Evolutionary conservation across 352 stramenopile genomes (phyloP), one percentile per base, ranked within the genome.

Genomic region (Globisporangium nunn): DNA sequence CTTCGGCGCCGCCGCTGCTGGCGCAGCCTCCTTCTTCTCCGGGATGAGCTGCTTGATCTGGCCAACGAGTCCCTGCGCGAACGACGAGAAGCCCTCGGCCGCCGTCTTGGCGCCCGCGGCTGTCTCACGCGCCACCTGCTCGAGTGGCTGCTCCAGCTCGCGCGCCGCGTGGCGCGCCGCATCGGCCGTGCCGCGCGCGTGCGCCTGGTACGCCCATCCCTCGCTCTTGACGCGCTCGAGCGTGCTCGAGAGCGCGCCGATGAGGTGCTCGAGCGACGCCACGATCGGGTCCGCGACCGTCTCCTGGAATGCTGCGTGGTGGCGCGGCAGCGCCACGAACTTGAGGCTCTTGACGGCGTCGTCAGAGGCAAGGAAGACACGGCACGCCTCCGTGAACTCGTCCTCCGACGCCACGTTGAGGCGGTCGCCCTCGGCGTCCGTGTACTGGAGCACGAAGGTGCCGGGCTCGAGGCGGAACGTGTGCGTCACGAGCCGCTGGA

Each of bases 361-460:
- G 14, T 58, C 40, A 15, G 60, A 62, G 29, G 51, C 68, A 39
- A 79, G 64, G 55, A 86, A 83, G 15, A 87, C 72, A 50, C 68
- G 69, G 50, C 78, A 71, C 18, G 81, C 81, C 53, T 85, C 77
- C 23, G 69, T 58, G 45, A 83, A 81, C 48, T 91, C 81, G 50
- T 67, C 74, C 50, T 87, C 73, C 45, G 79, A 87, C 45, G 54
- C 64, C 48, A 91, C 79, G 56, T 86, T 89, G 48, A 88, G 51
- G 48, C 67, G 68, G 61, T 87, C 76, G 53, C 76, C 74, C 41
- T 89, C 77, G 12, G 64, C 58, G 61, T 88, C 79, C 61, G 67
- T 73, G 59, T 88, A 91, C 67, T 91, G 80, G 64, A 91, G 71
- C 23, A 87, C 56, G 50, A 88, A 89, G 37, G 72, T 59, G 43